Base-by-base conservation (phyloP, 805 yeast genomes). In the Brettanomyces nanus region DNA sequence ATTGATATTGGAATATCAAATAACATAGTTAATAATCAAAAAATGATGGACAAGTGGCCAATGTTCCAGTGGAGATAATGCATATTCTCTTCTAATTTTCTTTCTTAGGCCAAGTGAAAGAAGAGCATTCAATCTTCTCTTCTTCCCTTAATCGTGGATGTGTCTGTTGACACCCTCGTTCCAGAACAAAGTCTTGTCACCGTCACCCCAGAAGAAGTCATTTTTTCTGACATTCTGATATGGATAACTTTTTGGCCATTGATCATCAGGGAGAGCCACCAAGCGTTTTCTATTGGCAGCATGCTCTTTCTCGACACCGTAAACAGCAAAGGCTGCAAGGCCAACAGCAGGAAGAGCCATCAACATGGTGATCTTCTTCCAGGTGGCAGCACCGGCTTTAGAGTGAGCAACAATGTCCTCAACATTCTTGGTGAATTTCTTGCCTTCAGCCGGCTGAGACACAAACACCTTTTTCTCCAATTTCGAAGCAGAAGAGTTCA, bases 201-300 rank as follows among this genome's bases (percentile, higher is more conserved):
- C 97, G 61, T 92, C 90, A 60, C 98, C 98, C 97, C 97, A 92
- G 81, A 87, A 90, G 76, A 76, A 90, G 61, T 83, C 80, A 63
- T 77, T 80, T 59, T 63, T 61, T 77, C 97, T 85, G 53, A 87
- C 63, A 75, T 92, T 92, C 73, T 82, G 89, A 77, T 77, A 92
- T 54, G 80, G 89, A 71, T 85, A 85, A 28, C 31, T 28, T 66
- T 83, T 92, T 57, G 97, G 97, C 87, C 95, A 85, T 60, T 89
- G 95, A 52, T 81, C 90, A 61, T 89, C 97, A 25, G 86, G 62
- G 41, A 85, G 68, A 55, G 79, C 80, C 50, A 61, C 67, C 54
- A 77, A 67, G 65, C 83, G 92, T 61, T 72, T 73, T 70, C 92
- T 78, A 74, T 92, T 98, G 55, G 80, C 73, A 51, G 92, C 87